phyloP scores from a whole-genome alignment of 805 yeast genomes.

The Saccharomycopsis olivae region DNA sequence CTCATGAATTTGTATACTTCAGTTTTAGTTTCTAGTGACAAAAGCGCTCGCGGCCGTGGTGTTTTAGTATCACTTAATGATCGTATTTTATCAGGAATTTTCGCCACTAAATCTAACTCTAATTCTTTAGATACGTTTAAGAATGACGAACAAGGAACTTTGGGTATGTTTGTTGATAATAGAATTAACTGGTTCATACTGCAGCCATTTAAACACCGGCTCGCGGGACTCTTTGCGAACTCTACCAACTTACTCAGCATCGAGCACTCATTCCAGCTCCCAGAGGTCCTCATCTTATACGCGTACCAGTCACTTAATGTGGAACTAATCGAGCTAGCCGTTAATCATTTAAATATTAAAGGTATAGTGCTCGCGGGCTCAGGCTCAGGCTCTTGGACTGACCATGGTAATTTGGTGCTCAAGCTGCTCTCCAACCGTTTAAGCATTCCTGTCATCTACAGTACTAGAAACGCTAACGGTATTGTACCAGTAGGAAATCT shows the following conservation, averaged over 20 bases:
- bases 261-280: constrained; percentile 18
- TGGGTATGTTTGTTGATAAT: constrained; percentile 60
- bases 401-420: constrained; percentile 35
- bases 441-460: constrained; percentile 45
- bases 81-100: constrained; percentile 58
- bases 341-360: constrained; percentile 33
- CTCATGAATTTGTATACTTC: constrained; percentile 67
- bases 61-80: constrained; percentile 57
- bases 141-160: constrained; percentile 55
- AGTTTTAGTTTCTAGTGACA: constrained; percentile 47
- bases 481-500: constrained; percentile 47
- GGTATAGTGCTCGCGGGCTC: constrained; percentile 59
- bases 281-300: constrained; percentile 45
- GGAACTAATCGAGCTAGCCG: constrained; percentile 35
- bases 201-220: constrained; percentile 7
- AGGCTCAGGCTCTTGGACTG: constrained; percentile 61
- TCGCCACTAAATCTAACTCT: constrained; percentile 61
- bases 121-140: constrained; percentile 63
- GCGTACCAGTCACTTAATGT: constrained; percentile 52
- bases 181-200: constrained; percentile 37
- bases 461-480: constrained; percentile 62
- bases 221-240: constrained; percentile 15
- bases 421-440: constrained; percentile 29
- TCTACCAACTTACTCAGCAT: constrained; percentile 13
- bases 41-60: constrained; percentile 44